Conservation (phyloP, 176 grass and related monocot species). For the Thinopyrum elongatum region DNA sequence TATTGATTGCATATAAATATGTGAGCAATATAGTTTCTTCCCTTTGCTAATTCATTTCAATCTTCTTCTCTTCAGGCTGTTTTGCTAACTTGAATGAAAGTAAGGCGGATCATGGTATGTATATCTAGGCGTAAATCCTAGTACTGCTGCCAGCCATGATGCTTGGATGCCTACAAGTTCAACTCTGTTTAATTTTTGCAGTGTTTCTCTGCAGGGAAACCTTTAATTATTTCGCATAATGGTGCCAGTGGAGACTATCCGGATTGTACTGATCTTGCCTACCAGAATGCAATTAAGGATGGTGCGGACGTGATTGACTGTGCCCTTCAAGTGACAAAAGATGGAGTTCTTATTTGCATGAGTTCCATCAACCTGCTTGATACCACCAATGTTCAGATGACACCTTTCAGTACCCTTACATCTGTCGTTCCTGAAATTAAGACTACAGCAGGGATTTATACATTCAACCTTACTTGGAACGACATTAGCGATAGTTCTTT, state of each 20-base stretch:
- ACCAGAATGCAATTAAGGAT: slow-evolving; percentile 52
- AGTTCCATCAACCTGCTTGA: slow-evolving; percentile 59
- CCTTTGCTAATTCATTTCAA: slow-evolving; percentile 23
- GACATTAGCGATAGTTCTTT: slow-evolving; percentile 46
- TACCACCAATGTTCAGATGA: slow-evolving; percentile 48
- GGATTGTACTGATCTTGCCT: slow-evolving; percentile 79
- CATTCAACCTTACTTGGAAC: slow-evolving; percentile 80
- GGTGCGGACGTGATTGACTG: slow-evolving; percentile 94
- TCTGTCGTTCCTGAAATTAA: slow-evolving; percentile 39
- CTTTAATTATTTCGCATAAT: slow-evolving; percentile 77
- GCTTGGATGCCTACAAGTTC: not conserved
- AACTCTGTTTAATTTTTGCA: slow-evolving; percentile 5
- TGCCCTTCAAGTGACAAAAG: slow-evolving; percentile 66
- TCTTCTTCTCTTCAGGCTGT: slow-evolving; percentile 67
- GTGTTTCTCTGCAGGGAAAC: slow-evolving; percentile 40
- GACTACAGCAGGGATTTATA: slow-evolving; percentile 46
- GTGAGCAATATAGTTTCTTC: not conserved
- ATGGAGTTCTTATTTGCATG: slow-evolving; percentile 77
- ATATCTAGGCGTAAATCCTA: slow-evolving; percentile 21
- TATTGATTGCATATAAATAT: not conserved
- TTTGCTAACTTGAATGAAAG: slow-evolving; percentile 53
- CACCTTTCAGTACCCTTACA: slow-evolving; percentile 31
- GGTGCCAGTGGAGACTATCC: slow-evolving; percentile 84
- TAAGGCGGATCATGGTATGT: slow-evolving; percentile 65
- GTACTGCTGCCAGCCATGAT: not conserved